phyloP scores from a whole-genome alignment of 2,329 filamentous ascomycete genomes.

The Penicillium decumbens region DNA sequence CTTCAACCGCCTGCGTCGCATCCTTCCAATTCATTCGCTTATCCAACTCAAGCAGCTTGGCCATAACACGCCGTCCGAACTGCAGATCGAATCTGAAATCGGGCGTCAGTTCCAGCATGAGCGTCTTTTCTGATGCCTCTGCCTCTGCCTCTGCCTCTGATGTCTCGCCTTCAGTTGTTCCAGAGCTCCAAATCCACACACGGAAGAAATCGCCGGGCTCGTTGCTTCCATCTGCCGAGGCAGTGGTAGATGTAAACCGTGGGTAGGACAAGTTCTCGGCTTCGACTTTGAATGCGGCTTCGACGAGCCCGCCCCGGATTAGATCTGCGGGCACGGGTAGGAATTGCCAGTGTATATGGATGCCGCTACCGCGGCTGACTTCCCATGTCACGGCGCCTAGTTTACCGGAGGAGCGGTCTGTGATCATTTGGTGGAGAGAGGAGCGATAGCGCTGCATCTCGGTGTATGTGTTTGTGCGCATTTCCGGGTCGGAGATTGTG shows the following conservation, averaged over 20 bases:
- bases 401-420: constrained; percentile 39
- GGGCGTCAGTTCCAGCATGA: constrained; percentile 69
- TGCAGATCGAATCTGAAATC: constrained; percentile 81
- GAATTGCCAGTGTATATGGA: constrained; percentile 93
- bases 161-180: background rate
- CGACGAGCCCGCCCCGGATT: constrained; percentile 68
- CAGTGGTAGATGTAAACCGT: constrained; percentile 41
- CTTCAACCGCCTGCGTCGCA: constrained; percentile 68
- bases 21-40: constrained; percentile 78
- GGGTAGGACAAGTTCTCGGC: constrained; percentile 69
- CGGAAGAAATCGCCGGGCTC: constrained; percentile 65
- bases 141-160: background rate
- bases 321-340: constrained; percentile 68
- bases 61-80: constrained; percentile 81
- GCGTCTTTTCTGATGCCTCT: constrained; percentile 58
- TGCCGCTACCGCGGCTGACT: constrained; percentile 72
- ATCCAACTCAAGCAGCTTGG: constrained; percentile 79
- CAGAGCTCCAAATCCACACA: constrained; percentile 67
- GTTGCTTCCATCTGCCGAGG: constrained; percentile 35
- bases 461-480: constrained; percentile 55
- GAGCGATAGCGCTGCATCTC: constrained; percentile 83
- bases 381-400: constrained; percentile 89
- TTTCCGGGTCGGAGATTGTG: constrained; percentile 58
- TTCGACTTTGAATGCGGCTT: constrained; percentile 83
- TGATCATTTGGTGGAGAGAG: constrained; percentile 73